Evolutionary conservation across 2,329 filamentous ascomycete species (phyloP).

Genomic region (Rugonectria rugulosa): DNA sequence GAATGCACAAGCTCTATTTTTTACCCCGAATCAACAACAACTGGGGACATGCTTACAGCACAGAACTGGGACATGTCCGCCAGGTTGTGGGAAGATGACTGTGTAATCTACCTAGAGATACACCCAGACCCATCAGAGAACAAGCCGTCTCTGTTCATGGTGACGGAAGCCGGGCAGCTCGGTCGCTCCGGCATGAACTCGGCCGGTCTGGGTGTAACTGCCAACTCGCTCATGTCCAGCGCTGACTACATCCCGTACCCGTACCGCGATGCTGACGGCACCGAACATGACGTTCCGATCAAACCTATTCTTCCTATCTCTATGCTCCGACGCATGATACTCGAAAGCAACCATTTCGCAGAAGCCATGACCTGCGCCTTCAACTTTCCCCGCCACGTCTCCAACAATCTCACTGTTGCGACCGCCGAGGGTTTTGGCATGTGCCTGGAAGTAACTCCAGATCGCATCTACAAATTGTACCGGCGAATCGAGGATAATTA

Average conservation of each 20-base stretch:
- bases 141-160: constrained; percentile 32
- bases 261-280: not conserved
- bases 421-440: constrained; percentile 30
- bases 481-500: constrained; percentile 25
- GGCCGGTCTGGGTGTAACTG: constrained; percentile 34
- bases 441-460: constrained; percentile 37
- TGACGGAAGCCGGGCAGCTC: constrained; percentile 42
- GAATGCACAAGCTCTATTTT: constrained; percentile 55
- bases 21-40: constrained; percentile 6
- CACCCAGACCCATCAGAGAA: constrained; percentile 19
- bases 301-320: constrained; percentile 32
- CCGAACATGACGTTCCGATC: constrained; percentile 3
- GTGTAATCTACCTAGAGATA: constrained; percentile 40
- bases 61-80: constrained; percentile 62
- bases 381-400: constrained; percentile 35
- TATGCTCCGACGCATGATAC: constrained; percentile 32
- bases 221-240: constrained; percentile 37
- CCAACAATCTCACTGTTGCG: constrained; percentile 35
- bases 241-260: constrained; percentile 33
- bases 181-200: constrained; percentile 41
- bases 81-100: constrained; percentile 29
- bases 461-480: constrained; percentile 20
- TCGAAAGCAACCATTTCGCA: constrained; percentile 30
- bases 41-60: constrained; percentile 47
- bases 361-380: constrained; percentile 22